phyloP scores from a whole-genome alignment of 495 filamentous ascomycete species.

The Aspergillus heteromorphus region DNA sequence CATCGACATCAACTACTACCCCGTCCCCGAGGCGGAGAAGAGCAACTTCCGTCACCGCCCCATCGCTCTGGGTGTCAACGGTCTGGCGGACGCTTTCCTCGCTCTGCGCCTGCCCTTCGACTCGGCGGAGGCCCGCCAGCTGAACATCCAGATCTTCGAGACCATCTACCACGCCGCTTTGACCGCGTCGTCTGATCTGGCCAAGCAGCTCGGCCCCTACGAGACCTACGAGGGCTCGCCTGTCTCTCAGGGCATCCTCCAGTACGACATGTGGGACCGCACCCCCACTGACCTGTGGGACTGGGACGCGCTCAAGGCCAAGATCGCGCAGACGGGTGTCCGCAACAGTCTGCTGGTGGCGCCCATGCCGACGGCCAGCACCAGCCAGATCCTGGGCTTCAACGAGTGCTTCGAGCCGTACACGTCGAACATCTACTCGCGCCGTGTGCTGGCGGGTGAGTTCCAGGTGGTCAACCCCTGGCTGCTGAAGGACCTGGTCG shows the following conservation, averaged over 20 bases:
- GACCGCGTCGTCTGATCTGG: slow-evolving; percentile 80
- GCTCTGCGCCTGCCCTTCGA: slow-evolving; percentile 96
- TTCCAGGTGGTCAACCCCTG: slow-evolving; percentile 99
- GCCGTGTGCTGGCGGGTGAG: slow-evolving; percentile 94
- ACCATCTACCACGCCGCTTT: slow-evolving; percentile 97
- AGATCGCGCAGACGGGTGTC: slow-evolving; percentile 86
- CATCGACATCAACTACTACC: slow-evolving; percentile 96
- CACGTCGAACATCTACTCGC: slow-evolving; percentile 98
- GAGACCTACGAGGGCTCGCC: slow-evolving; percentile 89
- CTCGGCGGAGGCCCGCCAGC: slow-evolving; percentile 81
- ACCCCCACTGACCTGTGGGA: slow-evolving; percentile 94
- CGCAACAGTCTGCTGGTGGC: slow-evolving; percentile 93
- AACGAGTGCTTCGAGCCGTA: slow-evolving; percentile 99
- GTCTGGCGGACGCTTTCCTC: slow-evolving; percentile 97
- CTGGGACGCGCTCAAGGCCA: slow-evolving; percentile 81
- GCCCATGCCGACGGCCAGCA: slow-evolving; percentile 96
- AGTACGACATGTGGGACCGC: slow-evolving; percentile 98
- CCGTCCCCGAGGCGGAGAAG: slow-evolving; percentile 83
- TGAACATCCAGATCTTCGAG: slow-evolving; percentile 99
- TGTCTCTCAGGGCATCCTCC: slow-evolving; percentile 89
- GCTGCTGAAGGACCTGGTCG: slow-evolving; percentile 96
- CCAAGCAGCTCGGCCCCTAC: slow-evolving; percentile 78
- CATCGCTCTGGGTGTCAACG: slow-evolving; percentile 93
- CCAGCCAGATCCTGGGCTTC: slow-evolving; percentile 93
- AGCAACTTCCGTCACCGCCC: slow-evolving; percentile 95